A percentile compares a stretch with the other conserved stretches of the same genome.
phyloP scores from a whole-genome alignment of 2,329 filamentous ascomycete genomes.

The Endocalyx cinctus region DNA sequence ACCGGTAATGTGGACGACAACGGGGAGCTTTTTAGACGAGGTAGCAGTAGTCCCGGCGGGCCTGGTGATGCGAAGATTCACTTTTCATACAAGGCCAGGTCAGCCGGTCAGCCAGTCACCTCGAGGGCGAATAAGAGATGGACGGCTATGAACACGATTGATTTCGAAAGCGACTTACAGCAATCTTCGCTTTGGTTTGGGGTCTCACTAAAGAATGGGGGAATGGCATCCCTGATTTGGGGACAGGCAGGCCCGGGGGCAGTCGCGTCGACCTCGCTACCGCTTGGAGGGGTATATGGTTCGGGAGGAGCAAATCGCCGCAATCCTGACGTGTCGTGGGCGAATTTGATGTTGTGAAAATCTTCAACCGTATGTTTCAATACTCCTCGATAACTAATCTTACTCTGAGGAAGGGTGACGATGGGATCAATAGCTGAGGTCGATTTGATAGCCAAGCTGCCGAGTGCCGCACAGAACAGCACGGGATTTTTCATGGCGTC shows the following conservation, averaged over 20 bases:
- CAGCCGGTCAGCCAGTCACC: no score
- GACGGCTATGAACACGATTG: no score
- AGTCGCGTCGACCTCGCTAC: constrained; percentile 18
- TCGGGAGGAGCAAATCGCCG: constrained; percentile 24
- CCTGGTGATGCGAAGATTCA: constrained; percentile 20
- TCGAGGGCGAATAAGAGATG: no score
- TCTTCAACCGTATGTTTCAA: constrained; percentile 15
- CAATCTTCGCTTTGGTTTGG: constrained; percentile 22
- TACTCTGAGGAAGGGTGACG: constrained; percentile 1
- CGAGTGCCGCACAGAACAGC: no score
- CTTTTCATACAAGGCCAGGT: no score
- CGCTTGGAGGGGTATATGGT: constrained; percentile 15
- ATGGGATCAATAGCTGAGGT: no score
- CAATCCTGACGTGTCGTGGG: constrained; percentile 20
- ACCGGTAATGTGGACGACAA: constrained; percentile 19
- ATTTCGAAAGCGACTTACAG: no score
- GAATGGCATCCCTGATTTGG: constrained; percentile 16
- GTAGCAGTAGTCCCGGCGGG: constrained; percentile 12
- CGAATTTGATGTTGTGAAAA: constrained; percentile 23
- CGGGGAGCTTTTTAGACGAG: constrained; percentile 20
- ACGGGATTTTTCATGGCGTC: no score
- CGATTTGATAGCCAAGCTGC: no score
- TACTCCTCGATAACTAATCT: constrained; percentile 13
- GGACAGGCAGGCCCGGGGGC: constrained; percentile 21
- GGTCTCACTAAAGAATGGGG: constrained; percentile 20